phyloP scores from a whole-genome alignment of 2,329 filamentous ascomycete species.

The Gaeumannomyces sp. region DNA sequence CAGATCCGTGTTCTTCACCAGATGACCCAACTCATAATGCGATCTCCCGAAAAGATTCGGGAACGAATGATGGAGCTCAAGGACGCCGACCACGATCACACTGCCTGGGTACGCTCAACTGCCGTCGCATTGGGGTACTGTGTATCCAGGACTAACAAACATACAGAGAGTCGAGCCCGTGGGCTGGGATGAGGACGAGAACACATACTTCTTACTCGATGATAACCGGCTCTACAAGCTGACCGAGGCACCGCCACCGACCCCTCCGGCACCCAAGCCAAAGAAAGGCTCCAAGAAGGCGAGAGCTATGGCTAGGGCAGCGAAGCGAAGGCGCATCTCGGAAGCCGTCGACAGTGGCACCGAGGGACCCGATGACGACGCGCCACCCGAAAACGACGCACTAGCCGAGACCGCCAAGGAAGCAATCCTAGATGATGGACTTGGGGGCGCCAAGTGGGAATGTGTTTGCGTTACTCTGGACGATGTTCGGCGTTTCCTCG shows the following conservation, averaged over 20 bases:
- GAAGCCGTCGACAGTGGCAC: constrained; percentile 30
- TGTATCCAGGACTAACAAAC: constrained; percentile 19
- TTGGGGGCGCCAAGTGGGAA: constrained; percentile 81
- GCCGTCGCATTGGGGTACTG: constrained; percentile 16
- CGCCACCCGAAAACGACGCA: constrained; percentile 16
- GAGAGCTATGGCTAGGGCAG: constrained; percentile 57
- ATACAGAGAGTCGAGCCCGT: constrained; percentile 67
- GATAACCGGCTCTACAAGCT: constrained; percentile 89
- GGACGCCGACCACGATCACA: constrained; percentile 80
- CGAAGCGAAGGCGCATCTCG: constrained; percentile 63
- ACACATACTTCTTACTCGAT: constrained; percentile 84
- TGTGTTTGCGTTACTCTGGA: constrained; percentile 77
- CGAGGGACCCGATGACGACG: constrained; percentile 32
- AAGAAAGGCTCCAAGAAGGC: constrained; percentile 60
- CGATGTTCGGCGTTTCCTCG: constrained; percentile 69
- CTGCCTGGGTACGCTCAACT: constrained; percentile 67
- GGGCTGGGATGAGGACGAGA: constrained; percentile 84
- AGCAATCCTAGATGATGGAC: constrained; percentile 45
- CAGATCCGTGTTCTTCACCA: constrained; percentile 76
- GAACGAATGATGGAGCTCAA: constrained; percentile 79
- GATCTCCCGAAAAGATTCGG: constrained; percentile 78
- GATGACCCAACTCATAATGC: constrained; percentile 82
- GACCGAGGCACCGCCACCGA: constrained; percentile 64
- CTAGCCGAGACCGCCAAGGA: constrained; percentile 15
- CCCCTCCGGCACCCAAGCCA: constrained; percentile 50